Percentiles rank a stretch among this genome's conserved stretches.
Evolutionary conservation across 441 rosid genomes (phyloP).

Genomic region (Syzygium malaccense): DNA sequence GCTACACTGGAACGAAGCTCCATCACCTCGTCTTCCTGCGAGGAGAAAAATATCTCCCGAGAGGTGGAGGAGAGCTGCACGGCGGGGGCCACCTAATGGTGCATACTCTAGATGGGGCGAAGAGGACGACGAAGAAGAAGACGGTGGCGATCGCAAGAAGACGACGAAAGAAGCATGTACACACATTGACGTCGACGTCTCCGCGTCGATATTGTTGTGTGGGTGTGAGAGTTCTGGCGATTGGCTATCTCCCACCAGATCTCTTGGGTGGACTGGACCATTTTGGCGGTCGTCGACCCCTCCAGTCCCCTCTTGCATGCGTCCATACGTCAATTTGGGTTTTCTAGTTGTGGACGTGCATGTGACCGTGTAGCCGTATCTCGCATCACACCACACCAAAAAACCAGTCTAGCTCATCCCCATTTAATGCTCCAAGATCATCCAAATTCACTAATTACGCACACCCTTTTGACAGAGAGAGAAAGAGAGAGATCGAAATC

Average conservation of each 20-base stretch:
- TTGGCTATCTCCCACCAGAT: neutral
- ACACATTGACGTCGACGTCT: neutral
- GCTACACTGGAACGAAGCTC: neutral
- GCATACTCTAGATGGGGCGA: neutral
- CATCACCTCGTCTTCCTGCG: neutral
- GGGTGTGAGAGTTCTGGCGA: neutral
- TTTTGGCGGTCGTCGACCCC: slow-evolving; percentile 1
- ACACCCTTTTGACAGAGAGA: neutral
- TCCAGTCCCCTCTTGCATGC: neutral
- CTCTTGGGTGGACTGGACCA: slow-evolving; percentile 2
- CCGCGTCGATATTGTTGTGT: neutral
- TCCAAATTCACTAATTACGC: neutral
- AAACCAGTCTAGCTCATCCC: neutral
- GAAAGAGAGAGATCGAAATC: neutral
- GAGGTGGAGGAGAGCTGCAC: neutral
- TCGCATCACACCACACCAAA: neutral
- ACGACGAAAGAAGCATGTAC: neutral
- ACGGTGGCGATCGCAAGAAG: neutral
- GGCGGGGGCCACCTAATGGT: neutral
- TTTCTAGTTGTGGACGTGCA: neutral
- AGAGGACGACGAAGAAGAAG: neutral
- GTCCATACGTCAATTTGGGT: neutral
- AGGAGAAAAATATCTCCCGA: neutral
- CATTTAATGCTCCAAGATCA: neutral
- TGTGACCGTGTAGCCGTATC: neutral